A percentile compares a stretch with the other conserved stretches of the same genome.
Evolutionary conservation across 495 filamentous ascomycete species (phyloP).

Genomic region (Annulohypoxylon bovei): DNA sequence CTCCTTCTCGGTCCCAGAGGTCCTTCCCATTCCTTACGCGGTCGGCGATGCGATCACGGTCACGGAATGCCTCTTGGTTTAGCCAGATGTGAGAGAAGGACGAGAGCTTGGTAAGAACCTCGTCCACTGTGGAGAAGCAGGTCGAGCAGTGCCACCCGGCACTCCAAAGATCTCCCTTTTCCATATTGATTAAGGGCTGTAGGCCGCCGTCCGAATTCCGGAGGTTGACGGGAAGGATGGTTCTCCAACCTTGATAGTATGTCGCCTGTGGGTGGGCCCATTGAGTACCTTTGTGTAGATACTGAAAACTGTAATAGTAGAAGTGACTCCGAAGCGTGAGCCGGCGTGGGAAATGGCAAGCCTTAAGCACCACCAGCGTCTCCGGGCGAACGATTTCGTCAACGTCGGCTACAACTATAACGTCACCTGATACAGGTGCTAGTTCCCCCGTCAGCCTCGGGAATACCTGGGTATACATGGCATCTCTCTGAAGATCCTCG

Average conservation of each 20-base stretch:
- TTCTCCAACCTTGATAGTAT: slow-evolving; percentile 58
- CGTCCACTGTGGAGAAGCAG: slow-evolving; percentile 61
- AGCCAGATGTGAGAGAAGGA: slow-evolving; percentile 61
- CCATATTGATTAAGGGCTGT: slow-evolving; percentile 45
- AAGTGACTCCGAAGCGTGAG: slow-evolving; percentile 62
- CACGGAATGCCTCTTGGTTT: slow-evolving; percentile 55
- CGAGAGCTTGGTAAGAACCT: slow-evolving; percentile 62
- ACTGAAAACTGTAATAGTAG: slow-evolving; percentile 69
- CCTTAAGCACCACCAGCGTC: slow-evolving; percentile 55
- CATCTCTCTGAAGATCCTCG: slow-evolving; percentile 63
- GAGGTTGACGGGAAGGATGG: slow-evolving; percentile 60
- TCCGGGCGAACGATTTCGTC: slow-evolving; percentile 64
- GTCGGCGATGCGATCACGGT: slow-evolving; percentile 55
- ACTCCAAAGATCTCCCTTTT: slow-evolving; percentile 55
- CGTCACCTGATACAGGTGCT: slow-evolving; percentile 50
- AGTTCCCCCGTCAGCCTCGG: slow-evolving; percentile 49
- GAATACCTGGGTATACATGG: slow-evolving; percentile 61
- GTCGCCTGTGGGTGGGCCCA: slow-evolving; percentile 68
- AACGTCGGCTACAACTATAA: slow-evolving; percentile 60
- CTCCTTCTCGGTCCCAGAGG: slow-evolving; percentile 58
- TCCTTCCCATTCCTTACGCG: slow-evolving; percentile 60
- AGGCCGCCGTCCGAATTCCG: slow-evolving; percentile 55
- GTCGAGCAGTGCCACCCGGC: slow-evolving; percentile 66
- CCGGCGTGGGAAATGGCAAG: slow-evolving; percentile 61
- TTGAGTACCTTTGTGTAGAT: slow-evolving; percentile 57